Base-by-base conservation (phyloP, 2,329 filamentous ascomycete genomes). In the Pyricularia sp. region DNA sequence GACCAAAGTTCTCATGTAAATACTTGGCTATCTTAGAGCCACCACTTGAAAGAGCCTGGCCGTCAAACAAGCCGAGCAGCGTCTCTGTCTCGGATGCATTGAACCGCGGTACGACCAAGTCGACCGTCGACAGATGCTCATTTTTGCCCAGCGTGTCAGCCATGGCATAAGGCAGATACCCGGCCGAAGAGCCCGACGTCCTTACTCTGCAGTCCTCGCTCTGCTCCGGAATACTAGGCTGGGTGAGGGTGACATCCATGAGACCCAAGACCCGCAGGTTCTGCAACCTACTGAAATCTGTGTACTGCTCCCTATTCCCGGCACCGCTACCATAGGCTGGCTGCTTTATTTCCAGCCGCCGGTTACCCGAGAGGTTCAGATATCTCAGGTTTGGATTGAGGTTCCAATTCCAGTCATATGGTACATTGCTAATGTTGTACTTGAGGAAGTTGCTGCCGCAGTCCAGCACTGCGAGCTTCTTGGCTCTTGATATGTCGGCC, bases 381-480 rank as follows among this genome's bases (percentile, higher is more conserved):
- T 96, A 99, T 71, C 94, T 91, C 72, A 99, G 82, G 74, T 97
- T 96, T 66, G 92, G 92, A 75, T 99, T 99, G 84, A 95, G 92
- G 76, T 98, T 98, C 95, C 95, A 99, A 75, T 99, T 99, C 95
- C 95, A 99, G 77, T 99, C 95, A 77, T 99, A 99, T 0, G 94
- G 95, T 84, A 97, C 97, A 76, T 99, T 99, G 33, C 93, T 95
- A 65, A 99, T 96, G 77, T 99, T 99, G 85, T 99, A 99, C 79
- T 98, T 99, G 69, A 99, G 83, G 26, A 88, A 89, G 76, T 99
- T 99, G 83, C 92, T 97, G 70, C 94, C 94, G 71, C 96, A 96
- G 79, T 99, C 95, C 67, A 99, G 84, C 66, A 97, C 91, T 5
- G 93, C 90, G 30, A 99, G 86, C 78, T 95, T 95, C 79, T 93